Evolutionary conservation across 805 yeast genomes (phyloP).

Genomic region (Groenewaldozyma salmanticensis): DNA sequence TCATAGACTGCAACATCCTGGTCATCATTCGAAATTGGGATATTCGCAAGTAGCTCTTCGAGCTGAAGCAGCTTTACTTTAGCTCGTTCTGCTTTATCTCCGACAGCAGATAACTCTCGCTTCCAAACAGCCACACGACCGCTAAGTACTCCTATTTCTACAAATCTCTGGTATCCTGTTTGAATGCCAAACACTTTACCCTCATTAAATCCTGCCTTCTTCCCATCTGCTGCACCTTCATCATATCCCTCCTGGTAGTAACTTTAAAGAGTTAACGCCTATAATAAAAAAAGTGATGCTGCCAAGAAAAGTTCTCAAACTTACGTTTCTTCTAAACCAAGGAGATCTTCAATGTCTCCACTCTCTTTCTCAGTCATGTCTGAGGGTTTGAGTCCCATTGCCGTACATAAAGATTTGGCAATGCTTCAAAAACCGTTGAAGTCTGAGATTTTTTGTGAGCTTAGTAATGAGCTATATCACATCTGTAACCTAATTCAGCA

Average conservation of each 20-base stretch:
- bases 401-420: too few relatives aligned
- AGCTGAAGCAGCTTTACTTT: conserved; percentile 11
- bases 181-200: conserved; percentile 74
- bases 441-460: too few relatives aligned
- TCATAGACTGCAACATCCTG: conserved; percentile 49
- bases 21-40: conserved; percentile 40
- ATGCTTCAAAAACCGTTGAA: too few relatives aligned
- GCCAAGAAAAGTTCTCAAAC: conserved; percentile 2
- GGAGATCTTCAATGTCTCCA: conserved; percentile 34
- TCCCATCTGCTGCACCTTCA: conserved; percentile 61
- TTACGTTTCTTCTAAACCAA: conserved; percentile 49
- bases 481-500: too few relatives aligned
- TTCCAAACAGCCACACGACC: conserved; percentile 37
- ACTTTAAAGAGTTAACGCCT: too few relatives aligned
- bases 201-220: conserved; percentile 51
- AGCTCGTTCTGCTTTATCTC: conserved; percentile 2
- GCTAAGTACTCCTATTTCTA: conserved; percentile 59
- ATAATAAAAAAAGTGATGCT: neutral
- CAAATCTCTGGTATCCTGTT: conserved; percentile 31
- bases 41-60: conserved; percentile 21
- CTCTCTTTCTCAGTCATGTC: neutral
- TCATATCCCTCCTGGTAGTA: conserved; percentile 58
- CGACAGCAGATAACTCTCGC: conserved; percentile 1
- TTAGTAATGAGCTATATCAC: too few relatives aligned
- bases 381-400: neutral